phyloP scores from a whole-genome alignment of 257 asterid species.

The Solanum etuberosum region DNA sequence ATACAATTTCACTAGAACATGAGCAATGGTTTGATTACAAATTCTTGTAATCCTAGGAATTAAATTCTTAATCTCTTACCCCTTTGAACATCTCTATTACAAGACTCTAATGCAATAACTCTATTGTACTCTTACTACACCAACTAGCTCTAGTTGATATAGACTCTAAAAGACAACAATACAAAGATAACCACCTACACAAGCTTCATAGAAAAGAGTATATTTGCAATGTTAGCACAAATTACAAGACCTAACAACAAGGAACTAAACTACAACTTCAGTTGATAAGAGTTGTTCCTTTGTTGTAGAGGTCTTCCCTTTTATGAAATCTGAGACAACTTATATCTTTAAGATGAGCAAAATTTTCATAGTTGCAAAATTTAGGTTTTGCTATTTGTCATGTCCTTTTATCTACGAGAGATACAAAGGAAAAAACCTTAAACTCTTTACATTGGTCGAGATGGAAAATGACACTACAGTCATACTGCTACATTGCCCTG shows the following conservation, averaged over 20 bases:
- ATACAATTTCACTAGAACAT: not conserved
- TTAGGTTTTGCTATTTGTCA: not conserved
- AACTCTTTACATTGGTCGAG: not conserved
- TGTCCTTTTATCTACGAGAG: not conserved
- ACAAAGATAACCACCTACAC: not conserved
- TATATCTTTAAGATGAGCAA: not conserved
- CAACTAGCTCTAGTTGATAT: not conserved
- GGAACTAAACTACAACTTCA: not conserved
- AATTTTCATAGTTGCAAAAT: no score
- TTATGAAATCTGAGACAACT: not conserved
- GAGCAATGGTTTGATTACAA: not conserved
- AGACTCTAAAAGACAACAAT: not conserved
- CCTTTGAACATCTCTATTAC: not conserved
- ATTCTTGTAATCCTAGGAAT: not conserved
- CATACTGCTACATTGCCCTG: not conserved
- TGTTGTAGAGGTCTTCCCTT: not conserved
- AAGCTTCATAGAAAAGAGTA: not conserved
- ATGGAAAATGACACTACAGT: not conserved
- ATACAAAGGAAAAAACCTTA: not conserved
- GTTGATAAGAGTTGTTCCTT: not conserved
- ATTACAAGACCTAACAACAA: not conserved
- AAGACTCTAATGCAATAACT: not conserved
- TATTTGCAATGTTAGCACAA: not conserved
- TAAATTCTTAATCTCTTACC: not conserved
- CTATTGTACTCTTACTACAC: not conserved